phyloP scores from a whole-genome alignment of 2,329 filamentous ascomycete species.

The Colletotrichum australisinense region DNA sequence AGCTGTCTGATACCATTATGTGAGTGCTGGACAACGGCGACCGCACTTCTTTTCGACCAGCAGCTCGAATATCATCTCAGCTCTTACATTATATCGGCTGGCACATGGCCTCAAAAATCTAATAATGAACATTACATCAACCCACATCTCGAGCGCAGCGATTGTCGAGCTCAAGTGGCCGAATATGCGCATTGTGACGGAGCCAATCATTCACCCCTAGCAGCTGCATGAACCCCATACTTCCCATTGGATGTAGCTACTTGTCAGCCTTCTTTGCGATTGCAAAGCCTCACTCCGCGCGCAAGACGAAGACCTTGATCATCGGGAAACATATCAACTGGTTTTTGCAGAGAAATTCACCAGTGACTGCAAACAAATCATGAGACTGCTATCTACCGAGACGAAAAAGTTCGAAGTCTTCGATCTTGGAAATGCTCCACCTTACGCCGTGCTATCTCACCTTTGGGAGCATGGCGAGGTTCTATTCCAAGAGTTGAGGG shows the following conservation, averaged over 20 bases:
- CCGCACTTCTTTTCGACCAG: not conserved
- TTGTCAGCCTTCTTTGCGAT: not conserved
- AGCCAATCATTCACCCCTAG: not conserved
- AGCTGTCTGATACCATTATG: constrained; percentile 41
- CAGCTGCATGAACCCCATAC: not conserved
- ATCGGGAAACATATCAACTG: too few species aligned
- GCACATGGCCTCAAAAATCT: not conserved
- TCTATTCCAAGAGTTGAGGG: too few species aligned
- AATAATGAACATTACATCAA: not conserved
- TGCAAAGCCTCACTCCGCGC: not conserved
- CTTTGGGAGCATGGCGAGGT: not conserved
- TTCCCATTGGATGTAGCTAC: not conserved
- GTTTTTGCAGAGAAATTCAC: too few species aligned
- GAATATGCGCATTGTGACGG: not conserved
- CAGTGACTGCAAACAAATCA: too few species aligned
- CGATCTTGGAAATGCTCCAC: not conserved
- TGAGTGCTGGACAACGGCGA: constrained; percentile 33
- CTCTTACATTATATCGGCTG: not conserved
- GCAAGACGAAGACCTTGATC: too few species aligned
- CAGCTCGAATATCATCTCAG: not conserved
- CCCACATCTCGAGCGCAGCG: not conserved
- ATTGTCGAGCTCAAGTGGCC: not conserved
- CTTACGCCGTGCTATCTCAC: not conserved
- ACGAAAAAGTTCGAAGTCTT: not conserved
- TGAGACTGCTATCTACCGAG: not conserved